Conservation (phyloP, 2,329 filamentous ascomycete genomes). For the Fusarium domesticum region DNA sequence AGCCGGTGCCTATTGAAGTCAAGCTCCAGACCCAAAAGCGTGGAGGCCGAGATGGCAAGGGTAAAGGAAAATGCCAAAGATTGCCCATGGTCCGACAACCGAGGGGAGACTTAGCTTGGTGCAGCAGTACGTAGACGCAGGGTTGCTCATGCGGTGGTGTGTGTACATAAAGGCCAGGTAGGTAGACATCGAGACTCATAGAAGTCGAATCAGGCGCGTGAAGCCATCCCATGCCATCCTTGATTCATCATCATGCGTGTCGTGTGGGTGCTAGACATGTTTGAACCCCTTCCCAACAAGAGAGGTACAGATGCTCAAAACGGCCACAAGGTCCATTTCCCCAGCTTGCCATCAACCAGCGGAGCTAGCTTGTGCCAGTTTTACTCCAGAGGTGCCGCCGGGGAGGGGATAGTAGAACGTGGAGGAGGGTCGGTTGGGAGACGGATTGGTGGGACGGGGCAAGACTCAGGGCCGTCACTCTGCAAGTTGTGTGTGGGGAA, state of each 20-base stretch:
- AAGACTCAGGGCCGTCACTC: conserved; percentile 7
- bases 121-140: not conserved
- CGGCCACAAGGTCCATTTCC: conserved; percentile 1
- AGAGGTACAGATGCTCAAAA: conserved; percentile 1
- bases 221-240: not conserved
- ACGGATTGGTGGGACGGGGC: conserved; percentile 19
- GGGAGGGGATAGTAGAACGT: conserved; percentile 13
- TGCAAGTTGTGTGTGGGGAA: conserved; percentile 19
- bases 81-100: conserved; percentile 16
- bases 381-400: conserved; percentile 14
- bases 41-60: conserved; percentile 6
- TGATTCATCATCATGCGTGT: no score
- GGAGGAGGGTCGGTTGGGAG: conserved; percentile 14
- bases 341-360: conserved; percentile 11
- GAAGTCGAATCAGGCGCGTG: not conserved
- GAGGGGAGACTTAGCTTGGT: conserved; percentile 11
- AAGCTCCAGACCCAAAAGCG: conserved; percentile 8
- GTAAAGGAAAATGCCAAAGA: not conserved
- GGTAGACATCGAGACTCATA: not conserved
- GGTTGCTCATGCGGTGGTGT: not conserved
- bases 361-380: conserved; percentile 17
- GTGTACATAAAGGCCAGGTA: not conserved
- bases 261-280: not conserved
- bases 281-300: not conserved
- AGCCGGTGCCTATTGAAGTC: conserved; percentile 4